A percentile compares a stretch with the other conserved stretches of the same genome.
phyloP scores from a whole-genome alignment of 2,329 filamentous ascomycete species.

The Sporothrix variecibatus region DNA sequence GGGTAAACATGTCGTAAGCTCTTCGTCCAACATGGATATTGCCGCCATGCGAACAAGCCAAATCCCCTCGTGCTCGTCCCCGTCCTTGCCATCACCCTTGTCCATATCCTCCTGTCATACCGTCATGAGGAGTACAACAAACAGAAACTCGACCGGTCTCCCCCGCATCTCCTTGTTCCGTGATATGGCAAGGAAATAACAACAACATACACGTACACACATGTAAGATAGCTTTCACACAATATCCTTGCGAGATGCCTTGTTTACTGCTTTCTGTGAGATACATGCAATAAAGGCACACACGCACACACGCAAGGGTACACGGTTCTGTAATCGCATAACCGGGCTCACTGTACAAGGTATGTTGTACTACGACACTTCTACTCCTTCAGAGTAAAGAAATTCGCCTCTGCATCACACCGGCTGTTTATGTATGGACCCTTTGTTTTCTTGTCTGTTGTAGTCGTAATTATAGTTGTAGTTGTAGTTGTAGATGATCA shows the following conservation, averaged over 20 bases:
- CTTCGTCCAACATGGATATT: neutral
- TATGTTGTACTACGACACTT: neutral
- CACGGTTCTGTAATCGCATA: conserved; percentile 1
- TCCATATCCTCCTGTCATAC: neutral
- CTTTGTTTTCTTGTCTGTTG: neutral
- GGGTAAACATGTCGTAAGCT: neutral
- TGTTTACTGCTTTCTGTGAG: neutral
- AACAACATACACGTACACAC: neutral
- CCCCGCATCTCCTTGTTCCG: neutral
- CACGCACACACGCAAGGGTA: neutral
- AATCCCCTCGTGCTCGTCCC: neutral
- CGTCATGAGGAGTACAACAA: neutral
- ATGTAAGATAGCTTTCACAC: neutral
- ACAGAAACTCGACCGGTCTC: neutral
- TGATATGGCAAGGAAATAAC: neutral
- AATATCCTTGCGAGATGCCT: conserved; percentile 1
- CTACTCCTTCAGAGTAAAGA: neutral
- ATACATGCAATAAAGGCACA: neutral
- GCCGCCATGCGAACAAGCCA: neutral
- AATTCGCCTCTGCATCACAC: neutral
- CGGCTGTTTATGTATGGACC: neutral
- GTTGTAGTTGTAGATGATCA: neutral
- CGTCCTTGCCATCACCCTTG: neutral
- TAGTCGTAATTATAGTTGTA: too few species aligned
- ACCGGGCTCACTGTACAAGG: neutral